Evolutionary conservation across 148 eudicot genomes (phyloP).

Genomic region (Vaccinium darrowii): DNA sequence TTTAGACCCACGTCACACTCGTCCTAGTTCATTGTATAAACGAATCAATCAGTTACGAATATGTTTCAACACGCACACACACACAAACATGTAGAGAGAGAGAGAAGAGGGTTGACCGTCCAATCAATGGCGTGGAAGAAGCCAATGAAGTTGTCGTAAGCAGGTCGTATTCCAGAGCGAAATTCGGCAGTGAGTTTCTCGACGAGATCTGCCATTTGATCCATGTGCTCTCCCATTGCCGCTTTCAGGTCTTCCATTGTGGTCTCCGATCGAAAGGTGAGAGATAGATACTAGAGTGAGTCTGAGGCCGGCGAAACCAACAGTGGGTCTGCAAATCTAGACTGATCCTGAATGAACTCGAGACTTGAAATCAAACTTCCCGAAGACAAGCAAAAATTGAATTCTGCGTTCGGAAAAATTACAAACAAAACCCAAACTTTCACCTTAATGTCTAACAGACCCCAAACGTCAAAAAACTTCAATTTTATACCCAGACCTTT

Average conservation of each 20-base stretch:
- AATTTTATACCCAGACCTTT: no score
- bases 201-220: slow-evolving; percentile 78
- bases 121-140: slow-evolving; percentile 94
- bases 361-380: background rate
- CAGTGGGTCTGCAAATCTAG: background rate
- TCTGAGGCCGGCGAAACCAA: no score
- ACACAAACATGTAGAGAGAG: background rate
- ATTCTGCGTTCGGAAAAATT: no score
- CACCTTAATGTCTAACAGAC: no score
- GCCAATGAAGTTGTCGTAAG: slow-evolving; percentile 70
- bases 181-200: slow-evolving; percentile 61
- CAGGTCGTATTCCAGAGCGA: slow-evolving; percentile 71
- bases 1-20: background rate
- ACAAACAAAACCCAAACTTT: no score
- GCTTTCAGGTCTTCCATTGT: slow-evolving; percentile 74
- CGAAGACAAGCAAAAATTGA: background rate
- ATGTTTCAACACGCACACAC: background rate
- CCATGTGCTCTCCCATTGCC: slow-evolving; percentile 70
- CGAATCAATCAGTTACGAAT: background rate
- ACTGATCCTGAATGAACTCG: background rate
- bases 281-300: background rate
- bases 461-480: no score
- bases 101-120: slow-evolving; percentile 48
- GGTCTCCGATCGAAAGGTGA: background rate
- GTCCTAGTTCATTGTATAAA: background rate